Percentiles rank a stretch among this genome's conserved stretches.
These are phyloP conservation scores for Gossypioides kirkii DNA, from an alignment of 345 rosid genomes.

Conservation along the genomic window DNA sequence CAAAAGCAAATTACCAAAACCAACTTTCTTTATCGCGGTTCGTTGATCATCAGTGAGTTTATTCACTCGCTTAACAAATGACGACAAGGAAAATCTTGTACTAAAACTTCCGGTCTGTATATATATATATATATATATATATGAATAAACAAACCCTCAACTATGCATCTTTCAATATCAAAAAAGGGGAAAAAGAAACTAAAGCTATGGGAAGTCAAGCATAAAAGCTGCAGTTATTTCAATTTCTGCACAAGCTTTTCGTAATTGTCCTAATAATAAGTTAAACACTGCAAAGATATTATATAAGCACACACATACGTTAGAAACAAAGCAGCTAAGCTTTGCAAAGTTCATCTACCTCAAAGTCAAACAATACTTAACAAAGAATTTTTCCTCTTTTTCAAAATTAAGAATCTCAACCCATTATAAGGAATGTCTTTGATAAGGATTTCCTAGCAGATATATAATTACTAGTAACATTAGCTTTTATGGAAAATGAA, in stretches of 20 bases:
- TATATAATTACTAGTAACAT: not conserved
- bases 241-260: not conserved
- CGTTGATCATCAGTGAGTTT: slow-evolving; percentile 28
- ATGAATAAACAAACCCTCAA: not conserved
- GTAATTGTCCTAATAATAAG: not conserved
- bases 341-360: not conserved
- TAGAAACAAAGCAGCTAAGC: not conserved
- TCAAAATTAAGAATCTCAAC: not conserved
- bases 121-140: too few relatives aligned
- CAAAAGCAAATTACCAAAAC: slow-evolving; percentile 35
- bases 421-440: not conserved
- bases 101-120: slow-evolving; percentile 34
- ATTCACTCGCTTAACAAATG: slow-evolving; percentile 36
- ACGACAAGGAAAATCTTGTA: slow-evolving; percentile 36
- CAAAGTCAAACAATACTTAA: not conserved
- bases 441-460: not conserved
- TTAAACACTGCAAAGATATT: not conserved
- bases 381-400: not conserved
- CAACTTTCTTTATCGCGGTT: slow-evolving; percentile 23
- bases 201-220: not conserved
- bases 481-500: not conserved
- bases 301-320: not conserved
- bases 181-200: not conserved
- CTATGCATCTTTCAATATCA: not conserved
- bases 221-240: not conserved